These are phyloP conservation scores for Cladophialophora carrionii DNA, from an alignment of 2,329 filamentous ascomycete genomes.

Conservation along the genomic window DNA sequence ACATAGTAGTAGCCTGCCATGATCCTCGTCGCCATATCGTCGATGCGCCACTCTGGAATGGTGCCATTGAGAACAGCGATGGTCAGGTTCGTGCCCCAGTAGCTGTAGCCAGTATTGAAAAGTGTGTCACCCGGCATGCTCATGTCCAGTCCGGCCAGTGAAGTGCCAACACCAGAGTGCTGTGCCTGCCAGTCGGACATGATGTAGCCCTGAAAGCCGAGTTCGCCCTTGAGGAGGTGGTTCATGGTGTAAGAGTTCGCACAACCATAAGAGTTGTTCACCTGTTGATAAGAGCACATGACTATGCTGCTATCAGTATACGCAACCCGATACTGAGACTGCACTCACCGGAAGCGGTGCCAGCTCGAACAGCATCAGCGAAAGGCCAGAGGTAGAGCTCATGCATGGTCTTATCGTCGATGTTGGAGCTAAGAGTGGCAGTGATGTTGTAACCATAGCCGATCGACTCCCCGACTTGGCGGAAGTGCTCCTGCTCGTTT, in stretches of 20 bases:
- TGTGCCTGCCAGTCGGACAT: constrained; percentile 77
- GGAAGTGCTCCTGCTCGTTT: constrained; percentile 76
- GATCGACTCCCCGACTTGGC: constrained; percentile 62
- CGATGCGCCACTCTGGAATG: constrained; percentile 80
- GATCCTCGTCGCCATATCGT: constrained; percentile 89
- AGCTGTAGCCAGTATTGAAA: constrained; percentile 73
- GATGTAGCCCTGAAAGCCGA: constrained; percentile 75
- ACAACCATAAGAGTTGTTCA: constrained; percentile 71
- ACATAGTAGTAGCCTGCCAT: constrained; percentile 68
- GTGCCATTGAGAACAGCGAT: constrained; percentile 87
- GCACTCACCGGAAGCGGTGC: constrained; percentile 59
- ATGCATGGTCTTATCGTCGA: constrained; percentile 67
- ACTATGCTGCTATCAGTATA: constrained; percentile 20
- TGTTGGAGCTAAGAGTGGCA: constrained; percentile 63
- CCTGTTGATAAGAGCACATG: constrained; percentile 75
- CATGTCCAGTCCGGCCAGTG: constrained; percentile 76
- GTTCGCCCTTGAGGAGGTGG: constrained; percentile 67
- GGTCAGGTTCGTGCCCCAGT: constrained; percentile 86
- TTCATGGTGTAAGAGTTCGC: constrained; percentile 65
- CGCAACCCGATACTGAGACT: background rate
- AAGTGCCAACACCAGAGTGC: constrained; percentile 68
- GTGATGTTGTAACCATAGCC: constrained; percentile 66
- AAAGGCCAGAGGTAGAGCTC: constrained; percentile 68
- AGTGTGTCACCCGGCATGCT: constrained; percentile 80
- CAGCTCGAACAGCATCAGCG: constrained; percentile 67